Conservation (phyloP, 495 filamentous ascomycete genomes). For the Annulohypoxylon moriforme region DNA sequence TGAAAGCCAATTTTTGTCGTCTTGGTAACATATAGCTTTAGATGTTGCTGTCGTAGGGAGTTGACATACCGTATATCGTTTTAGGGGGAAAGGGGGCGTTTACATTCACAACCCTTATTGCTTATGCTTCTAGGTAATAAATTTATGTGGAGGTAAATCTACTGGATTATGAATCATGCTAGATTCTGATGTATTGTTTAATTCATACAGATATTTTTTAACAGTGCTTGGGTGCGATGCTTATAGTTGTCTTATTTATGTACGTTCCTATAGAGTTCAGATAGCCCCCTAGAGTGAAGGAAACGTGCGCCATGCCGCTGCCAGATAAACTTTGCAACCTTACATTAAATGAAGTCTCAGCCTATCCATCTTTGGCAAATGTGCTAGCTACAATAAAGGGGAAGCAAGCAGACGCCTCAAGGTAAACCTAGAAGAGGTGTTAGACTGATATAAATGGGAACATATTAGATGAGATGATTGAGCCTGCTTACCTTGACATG, state of each 20-base stretch:
- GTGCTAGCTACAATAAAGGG: slow-evolving; percentile 95
- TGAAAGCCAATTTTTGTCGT: neutral
- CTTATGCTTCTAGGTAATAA: neutral
- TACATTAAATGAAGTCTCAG: neutral
- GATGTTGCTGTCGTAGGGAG: neutral
- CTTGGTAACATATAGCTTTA: neutral
- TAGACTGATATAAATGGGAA: slow-evolving; percentile 29
- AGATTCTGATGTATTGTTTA: neutral
- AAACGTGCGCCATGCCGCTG: neutral
- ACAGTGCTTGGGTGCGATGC: neutral
- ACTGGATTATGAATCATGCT: neutral
- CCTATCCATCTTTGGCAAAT: slow-evolving; percentile 72
- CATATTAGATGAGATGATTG: slow-evolving; percentile 1
- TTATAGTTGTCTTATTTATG: neutral
- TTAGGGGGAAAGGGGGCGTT: neutral
- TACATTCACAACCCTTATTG: neutral
- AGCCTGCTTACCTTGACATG: slow-evolving; percentile 77
- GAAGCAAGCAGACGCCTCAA: slow-evolving; percentile 91
- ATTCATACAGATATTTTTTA: neutral
- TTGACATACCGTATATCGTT: neutral
- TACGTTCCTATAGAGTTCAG: neutral
- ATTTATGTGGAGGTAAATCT: neutral
- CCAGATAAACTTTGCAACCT: neutral
- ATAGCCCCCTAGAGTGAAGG: neutral
- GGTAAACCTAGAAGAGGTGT: slow-evolving; percentile 71